Base-by-base conservation (phyloP, 192 early-diverging fungal genomes). In the Diversispora eburnea region DNA sequence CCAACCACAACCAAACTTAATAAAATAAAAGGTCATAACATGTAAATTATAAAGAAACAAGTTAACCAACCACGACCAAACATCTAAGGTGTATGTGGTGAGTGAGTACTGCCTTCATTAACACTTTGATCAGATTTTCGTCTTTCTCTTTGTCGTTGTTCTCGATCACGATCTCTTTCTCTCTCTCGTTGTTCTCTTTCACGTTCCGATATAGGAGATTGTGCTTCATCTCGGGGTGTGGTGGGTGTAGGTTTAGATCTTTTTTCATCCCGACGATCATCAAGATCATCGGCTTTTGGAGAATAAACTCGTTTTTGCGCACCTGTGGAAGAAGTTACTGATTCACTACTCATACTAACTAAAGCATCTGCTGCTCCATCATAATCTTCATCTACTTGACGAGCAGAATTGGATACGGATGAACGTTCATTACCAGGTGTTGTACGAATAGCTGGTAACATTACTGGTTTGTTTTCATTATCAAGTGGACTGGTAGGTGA, bases 71-170 rank as follows among this genome's bases (percentile, higher is more conserved):
- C 12, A 13, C n/a, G 12, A 17, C 12, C 51, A 17, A 54, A 10
- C 4, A 4, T 3, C n/a, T 54, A 54, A 54, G 51, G 51, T 54
- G 51, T 13, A 54, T 10, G 4, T 4, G 3, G 4, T 13, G 51
- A 17, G 12, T 10, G n/a, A 54, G 49, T 51, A 51, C 12, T 54
- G 33, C 70, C 49, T 39, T 46, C 71, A 51, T 61, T 73, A 47
- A 45, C 71, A 62, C 71, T 73, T 73, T 73, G 71, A 8, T 73
- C 71, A 8, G 71, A 72, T 41, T 73, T 73, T 62, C 71, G 57
- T 12, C 71, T 39, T 12, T 73, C 71, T 62, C 71, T 25, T 58
- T 33, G 15, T 58, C 45, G 13, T 45, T 43, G n/a, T 9, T 52
- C 49, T 49, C 25, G 25, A 33, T 33, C 25, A 33, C 25, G 25